Evolutionary conservation across 306 rosid genomes (phyloP), one percentile per base, ranked within the genome.

Genomic region (Benincasa hispida): DNA sequence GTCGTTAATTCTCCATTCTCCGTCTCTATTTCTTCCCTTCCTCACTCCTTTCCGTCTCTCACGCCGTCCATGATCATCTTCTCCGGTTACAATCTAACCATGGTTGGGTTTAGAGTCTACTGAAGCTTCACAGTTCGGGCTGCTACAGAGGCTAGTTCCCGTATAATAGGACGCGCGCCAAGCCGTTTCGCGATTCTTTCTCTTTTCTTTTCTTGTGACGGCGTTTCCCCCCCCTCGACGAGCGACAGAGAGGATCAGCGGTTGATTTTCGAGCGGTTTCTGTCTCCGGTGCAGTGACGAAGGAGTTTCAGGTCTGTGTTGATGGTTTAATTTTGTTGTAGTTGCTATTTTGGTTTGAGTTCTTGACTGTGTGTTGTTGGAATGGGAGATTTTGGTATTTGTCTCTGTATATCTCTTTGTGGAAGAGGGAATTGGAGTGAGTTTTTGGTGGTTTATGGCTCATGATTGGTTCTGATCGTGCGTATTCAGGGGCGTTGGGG

Each of bases 111-210:
- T 8, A 25, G 21, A 9, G 58, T 15, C 69, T 13, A 70, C 75
- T 70, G 75, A 47, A 70, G 39, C 15, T 57, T 58, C 70, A 53
- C 74, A 77, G 75, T 66, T 76, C 65, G 54, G 78, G 80, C 77
- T 30, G 78, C 76, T 65, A 35, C 72, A 65, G 72, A 35, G 48
- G 48, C 72, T 13, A 80, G 87, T 68, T 83, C 82, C 82, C 70
- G 86, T 75, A 77, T 80, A 76, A 85, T 81, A 85, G 80, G 89
- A 70, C 75, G 83, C 86, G 88, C 86, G 90, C 81, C 82, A 76
- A 84, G 83, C 78, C 85, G 77, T 37, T 66, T 68, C 77, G 75
- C 78, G 74, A 77, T 80, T 79, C 78, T 83, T 83, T 41, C 15
- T 10, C 45, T 50, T 17, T 50, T 50, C n/a, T 18, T 50, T 50